A percentile compares a stretch with the other conserved stretches of the same genome.
Conservation (phyloP, 2,329 filamentous ascomycete species). For the Beauveria sp. region DNA sequence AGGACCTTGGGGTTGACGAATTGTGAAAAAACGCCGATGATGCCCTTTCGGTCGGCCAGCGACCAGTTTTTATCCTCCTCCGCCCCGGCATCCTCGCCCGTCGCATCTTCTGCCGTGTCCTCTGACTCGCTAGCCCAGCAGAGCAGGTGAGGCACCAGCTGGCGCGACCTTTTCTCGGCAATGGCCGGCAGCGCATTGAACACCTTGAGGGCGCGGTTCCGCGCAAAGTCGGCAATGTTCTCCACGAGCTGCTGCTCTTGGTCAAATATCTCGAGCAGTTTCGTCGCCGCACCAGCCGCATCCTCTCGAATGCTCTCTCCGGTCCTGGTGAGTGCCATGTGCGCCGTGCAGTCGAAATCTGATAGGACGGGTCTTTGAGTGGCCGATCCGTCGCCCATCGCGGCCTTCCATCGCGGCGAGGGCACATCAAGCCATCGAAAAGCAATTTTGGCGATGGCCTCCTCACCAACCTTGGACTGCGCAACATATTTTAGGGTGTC, state of each 20-base stretch:
- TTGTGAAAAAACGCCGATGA: conserved; percentile 73
- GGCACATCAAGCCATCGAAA: conserved; percentile 68
- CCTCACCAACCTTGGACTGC: conserved; percentile 63
- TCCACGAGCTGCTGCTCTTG: conserved; percentile 50
- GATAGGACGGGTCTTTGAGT: conserved; percentile 40
- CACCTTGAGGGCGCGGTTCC: conserved; percentile 73
- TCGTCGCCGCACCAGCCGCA: conserved; percentile 44
- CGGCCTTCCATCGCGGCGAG: conserved; percentile 46
- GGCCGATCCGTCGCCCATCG: conserved; percentile 26
- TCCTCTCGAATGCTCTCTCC: conserved; percentile 45
- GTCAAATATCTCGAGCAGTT: conserved; percentile 58
- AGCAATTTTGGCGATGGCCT: conserved; percentile 60
- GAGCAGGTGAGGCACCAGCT: conserved; percentile 78
- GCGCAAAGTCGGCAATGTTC: conserved; percentile 46
- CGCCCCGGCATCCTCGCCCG: conserved; percentile 37
- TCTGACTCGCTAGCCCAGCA: conserved; percentile 61
- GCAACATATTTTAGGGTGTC: conserved; percentile 68
- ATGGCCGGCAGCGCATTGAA: conserved; percentile 65
- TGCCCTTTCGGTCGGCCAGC: conserved; percentile 72
- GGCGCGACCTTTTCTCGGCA: conserved; percentile 79
- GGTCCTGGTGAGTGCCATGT: conserved; percentile 49
- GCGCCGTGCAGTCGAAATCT: conserved; percentile 79
- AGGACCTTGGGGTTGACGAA: conserved; percentile 83
- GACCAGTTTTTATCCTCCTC: conserved; percentile 50
- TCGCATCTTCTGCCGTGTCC: conserved; percentile 32